Percentiles rank a stretch among this genome's conserved stretches.
These are phyloP conservation scores for Zygnema circumcarinatum DNA, from an alignment of 139 green algal species.

Conservation along the genomic window DNA sequence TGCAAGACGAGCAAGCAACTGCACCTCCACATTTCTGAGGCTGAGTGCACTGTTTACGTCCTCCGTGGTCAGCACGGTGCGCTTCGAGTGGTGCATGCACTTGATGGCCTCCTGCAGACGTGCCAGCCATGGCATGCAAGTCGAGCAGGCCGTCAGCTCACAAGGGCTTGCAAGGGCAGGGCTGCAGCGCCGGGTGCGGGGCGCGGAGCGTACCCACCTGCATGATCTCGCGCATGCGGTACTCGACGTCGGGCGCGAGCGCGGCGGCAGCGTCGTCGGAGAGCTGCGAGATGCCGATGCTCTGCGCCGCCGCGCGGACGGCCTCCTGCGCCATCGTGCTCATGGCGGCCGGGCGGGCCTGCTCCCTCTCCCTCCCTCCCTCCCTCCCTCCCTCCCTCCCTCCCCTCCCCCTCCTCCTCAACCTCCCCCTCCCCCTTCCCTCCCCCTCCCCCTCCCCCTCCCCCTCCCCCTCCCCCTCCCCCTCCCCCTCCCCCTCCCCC, in stretches of 20 bases:
- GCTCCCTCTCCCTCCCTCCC: no score
- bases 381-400: no score
- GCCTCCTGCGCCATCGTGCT: conserved; percentile 37
- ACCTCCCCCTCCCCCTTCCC: background rate
- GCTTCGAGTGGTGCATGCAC: conserved; percentile 82
- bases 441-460: background rate
- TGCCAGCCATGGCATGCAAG: background rate
- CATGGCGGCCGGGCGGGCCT: conserved; percentile 22
- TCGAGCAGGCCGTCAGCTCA: background rate
- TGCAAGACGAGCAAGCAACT: conserved; percentile 13
- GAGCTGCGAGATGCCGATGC: conserved; percentile 42
- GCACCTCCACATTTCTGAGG: conserved; percentile 77
- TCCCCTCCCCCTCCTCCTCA: no score
- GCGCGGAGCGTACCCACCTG: conserved; percentile 62
- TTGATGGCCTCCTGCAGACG: conserved; percentile 79
- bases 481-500: conserved; percentile 1
- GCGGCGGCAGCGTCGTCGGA: conserved; percentile 37
- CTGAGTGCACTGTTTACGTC: conserved; percentile 84
- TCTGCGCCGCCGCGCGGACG: conserved; percentile 30
- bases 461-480: background rate
- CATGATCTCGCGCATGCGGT: conserved; percentile 86
- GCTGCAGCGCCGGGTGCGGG: no score
- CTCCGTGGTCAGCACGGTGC: conserved; percentile 74
- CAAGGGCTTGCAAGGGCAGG: no score
- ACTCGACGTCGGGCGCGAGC: conserved; percentile 86